Conservation (phyloP, 1,284 basidiomycete genomes). For the Pseudozyma sp. region DNA sequence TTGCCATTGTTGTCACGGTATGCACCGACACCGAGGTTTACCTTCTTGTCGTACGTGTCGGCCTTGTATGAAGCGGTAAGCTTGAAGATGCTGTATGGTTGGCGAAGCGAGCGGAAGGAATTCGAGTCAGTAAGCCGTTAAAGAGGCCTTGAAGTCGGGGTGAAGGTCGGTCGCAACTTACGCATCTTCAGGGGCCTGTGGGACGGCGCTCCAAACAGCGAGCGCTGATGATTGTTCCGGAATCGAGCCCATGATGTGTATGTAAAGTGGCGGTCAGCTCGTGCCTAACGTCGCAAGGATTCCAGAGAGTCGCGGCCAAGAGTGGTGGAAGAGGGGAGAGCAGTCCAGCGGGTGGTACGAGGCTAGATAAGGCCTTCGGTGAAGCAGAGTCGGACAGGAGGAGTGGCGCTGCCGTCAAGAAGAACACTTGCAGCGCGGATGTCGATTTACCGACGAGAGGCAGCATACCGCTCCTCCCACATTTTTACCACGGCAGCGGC, state of each 20-base stretch:
- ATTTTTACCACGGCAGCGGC: background rate
- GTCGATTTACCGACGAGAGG: background rate
- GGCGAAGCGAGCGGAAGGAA: background rate
- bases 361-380: constrained; percentile 8
- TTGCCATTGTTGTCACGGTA: constrained; percentile 70
- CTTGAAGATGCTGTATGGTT: constrained; percentile 80
- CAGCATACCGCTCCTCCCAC: background rate
- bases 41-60: constrained; percentile 82
- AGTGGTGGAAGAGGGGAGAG: constrained; percentile 1
- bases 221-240: constrained; percentile 39
- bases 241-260: constrained; percentile 31
- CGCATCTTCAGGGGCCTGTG: constrained; percentile 61
- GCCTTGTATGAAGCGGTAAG: constrained; percentile 88
- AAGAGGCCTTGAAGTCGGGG: too few relatives aligned
- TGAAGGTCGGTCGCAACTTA: constrained; percentile 23
- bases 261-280: constrained; percentile 15
- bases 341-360: background rate
- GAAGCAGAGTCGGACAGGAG: background rate
- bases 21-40: constrained; percentile 81
- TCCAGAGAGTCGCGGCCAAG: background rate
- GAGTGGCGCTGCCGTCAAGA: background rate
- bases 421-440: constrained; percentile 4
- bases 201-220: constrained; percentile 53
- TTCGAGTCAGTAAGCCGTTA: background rate
- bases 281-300: background rate